These are phyloP conservation scores for Penicillium brasilianum DNA, from an alignment of 2,329 filamentous ascomycete genomes.

Conservation along the genomic window DNA sequence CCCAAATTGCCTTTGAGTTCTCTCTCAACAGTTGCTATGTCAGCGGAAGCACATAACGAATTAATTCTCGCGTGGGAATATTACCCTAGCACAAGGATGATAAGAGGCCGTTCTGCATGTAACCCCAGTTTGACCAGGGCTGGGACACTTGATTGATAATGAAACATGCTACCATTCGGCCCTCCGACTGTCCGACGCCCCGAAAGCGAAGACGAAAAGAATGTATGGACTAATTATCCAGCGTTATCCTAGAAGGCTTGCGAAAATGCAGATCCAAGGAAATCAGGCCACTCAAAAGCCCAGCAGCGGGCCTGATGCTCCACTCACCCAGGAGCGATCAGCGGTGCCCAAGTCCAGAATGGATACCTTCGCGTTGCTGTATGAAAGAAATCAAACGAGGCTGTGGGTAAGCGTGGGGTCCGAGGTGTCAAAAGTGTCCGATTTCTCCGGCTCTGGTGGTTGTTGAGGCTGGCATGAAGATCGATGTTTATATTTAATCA, in stretches of 20 bases:
- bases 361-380: neutral
- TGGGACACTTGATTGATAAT: neutral
- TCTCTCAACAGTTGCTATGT: neutral
- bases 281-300: neutral
- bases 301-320: neutral
- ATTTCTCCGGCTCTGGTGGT: neutral
- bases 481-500: conserved; percentile 14
- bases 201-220: neutral
- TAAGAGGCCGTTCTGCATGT: neutral
- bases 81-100: neutral
- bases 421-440: neutral
- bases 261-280: neutral
- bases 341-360: neutral
- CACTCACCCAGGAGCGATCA: neutral
- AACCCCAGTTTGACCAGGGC: neutral
- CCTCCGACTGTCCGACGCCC: neutral
- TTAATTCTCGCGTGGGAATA: neutral
- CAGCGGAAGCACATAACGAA: neutral
- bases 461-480: neutral
- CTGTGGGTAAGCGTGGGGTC: neutral
- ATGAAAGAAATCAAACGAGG: neutral
- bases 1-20: neutral
- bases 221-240: neutral
- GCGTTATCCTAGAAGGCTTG: neutral
- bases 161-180: neutral